Percentiles rank a stretch among this genome's conserved stretches.
Evolutionary conservation across 208 protist species (phyloP).

Genomic region (Crithidia mellificae): DNA sequence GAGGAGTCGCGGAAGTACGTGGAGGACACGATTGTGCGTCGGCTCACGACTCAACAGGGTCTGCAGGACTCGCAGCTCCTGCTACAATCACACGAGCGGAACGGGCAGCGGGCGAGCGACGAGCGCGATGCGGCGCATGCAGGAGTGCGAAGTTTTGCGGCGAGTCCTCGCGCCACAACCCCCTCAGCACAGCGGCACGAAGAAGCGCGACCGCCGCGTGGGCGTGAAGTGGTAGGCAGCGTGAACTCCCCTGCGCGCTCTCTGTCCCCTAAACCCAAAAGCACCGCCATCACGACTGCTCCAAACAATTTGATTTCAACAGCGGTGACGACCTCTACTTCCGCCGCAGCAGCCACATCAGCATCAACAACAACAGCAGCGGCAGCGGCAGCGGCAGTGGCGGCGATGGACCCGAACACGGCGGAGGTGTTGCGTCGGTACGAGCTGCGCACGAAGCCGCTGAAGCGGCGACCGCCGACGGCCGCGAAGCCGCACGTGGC

Average conservation of each 20-base stretch:
- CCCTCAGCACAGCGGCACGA: too few species aligned
- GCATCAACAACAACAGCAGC: slow-evolving; percentile 31
- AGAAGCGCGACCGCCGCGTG: too few species aligned
- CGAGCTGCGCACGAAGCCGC: slow-evolving; percentile 24
- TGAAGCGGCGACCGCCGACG: background rate
- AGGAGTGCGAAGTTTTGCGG: too few species aligned
- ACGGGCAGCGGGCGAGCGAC: too few species aligned
- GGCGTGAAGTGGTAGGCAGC: background rate
- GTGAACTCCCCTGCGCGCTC: background rate
- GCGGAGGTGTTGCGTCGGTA: slow-evolving; percentile 35
- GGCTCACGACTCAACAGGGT: slow-evolving; percentile 48
- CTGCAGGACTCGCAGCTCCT: slow-evolving; percentile 2
- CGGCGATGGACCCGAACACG: slow-evolving; percentile 8
- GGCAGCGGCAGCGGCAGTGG: slow-evolving; percentile 4
- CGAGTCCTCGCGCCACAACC: too few species aligned
- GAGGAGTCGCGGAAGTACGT: slow-evolving; percentile 74
- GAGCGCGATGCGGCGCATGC: too few species aligned
- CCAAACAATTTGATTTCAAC: too few species aligned
- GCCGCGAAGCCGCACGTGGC: slow-evolving; percentile 2
- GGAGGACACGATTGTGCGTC: slow-evolving; percentile 70
- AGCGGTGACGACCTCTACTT: too few species aligned
- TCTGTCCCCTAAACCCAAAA: background rate
- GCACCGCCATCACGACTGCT: background rate
- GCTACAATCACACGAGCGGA: too few species aligned
- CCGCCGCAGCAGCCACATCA: too few species aligned